phyloP scores from a whole-genome alignment of 2,329 filamentous ascomycete species.

The Phaeophleospora eucalypticola region DNA sequence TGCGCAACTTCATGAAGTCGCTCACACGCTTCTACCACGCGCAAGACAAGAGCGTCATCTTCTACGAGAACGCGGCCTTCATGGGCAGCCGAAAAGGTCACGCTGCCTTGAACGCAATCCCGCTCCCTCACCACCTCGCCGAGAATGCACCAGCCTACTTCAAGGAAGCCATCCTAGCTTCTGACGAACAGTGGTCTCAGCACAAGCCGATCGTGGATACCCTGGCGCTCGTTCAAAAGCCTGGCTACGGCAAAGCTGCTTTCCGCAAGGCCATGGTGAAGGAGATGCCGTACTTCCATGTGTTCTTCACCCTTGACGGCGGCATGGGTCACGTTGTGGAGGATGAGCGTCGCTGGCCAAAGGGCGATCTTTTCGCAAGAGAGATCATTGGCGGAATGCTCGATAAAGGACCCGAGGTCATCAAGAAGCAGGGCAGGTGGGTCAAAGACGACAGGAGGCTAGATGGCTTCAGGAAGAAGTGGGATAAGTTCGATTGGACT shows the following conservation, averaged over 20 bases:
- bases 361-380: slow-evolving; percentile 85
- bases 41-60: slow-evolving; percentile 85
- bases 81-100: slow-evolving; percentile 70
- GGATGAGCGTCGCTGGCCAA: slow-evolving; percentile 78
- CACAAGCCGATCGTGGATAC: slow-evolving; percentile 95
- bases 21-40: slow-evolving; percentile 92
- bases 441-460: slow-evolving; percentile 62
- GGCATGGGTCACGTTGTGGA: slow-evolving; percentile 91
- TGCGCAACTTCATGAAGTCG: slow-evolving; percentile 98
- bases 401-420: slow-evolving; percentile 72
- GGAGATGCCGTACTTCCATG: slow-evolving; percentile 98
- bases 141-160: slow-evolving; percentile 93
- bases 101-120: slow-evolving; percentile 79
- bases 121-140: slow-evolving; percentile 85
- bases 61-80: slow-evolving; percentile 92
- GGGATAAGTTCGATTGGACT: slow-evolving; percentile 92
- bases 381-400: slow-evolving; percentile 92
- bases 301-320: slow-evolving; percentile 89
- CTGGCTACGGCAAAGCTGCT: slow-evolving; percentile 70
- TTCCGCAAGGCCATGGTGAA: slow-evolving; percentile 81
- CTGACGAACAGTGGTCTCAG: slow-evolving; percentile 92
- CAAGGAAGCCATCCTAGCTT: slow-evolving; percentile 81
- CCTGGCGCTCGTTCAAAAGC: slow-evolving; percentile 52
- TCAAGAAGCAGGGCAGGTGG: slow-evolving; percentile 91
- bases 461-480: slow-evolving; percentile 75